phyloP scores from a whole-genome alignment of 345 rosid genomes.

The Salix brachista region DNA sequence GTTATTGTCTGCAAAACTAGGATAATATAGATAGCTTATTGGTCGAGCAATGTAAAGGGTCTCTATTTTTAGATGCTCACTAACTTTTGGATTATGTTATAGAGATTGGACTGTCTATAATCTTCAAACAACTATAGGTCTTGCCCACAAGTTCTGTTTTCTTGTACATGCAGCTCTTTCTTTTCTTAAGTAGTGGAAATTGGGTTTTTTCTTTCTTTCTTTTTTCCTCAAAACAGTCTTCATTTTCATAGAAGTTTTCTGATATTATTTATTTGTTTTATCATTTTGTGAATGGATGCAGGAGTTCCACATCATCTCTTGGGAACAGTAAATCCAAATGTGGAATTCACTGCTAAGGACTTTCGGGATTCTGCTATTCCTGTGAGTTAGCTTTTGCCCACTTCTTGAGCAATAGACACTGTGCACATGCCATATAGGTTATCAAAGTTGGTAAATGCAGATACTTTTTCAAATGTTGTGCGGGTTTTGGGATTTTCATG shows the following conservation, averaged over 20 bases:
- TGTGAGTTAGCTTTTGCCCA: constrained; percentile 42
- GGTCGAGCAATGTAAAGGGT: too few species aligned
- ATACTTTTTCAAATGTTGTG: too few species aligned
- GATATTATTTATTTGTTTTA: neutral
- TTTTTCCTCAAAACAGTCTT: neutral
- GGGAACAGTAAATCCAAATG: constrained; percentile 60
- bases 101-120: neutral
- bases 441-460: too few species aligned
- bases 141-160: too few species aligned
- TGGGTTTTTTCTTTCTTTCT: neutral
- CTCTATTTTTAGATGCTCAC: too few species aligned
- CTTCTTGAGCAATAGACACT: too few species aligned
- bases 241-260: neutral
- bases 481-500: too few species aligned
- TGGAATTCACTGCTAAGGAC: constrained; percentile 72
- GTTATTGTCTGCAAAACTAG: too few species aligned
- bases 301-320: constrained; percentile 88
- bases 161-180: neutral
- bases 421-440: too few species aligned
- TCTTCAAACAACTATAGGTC: neutral
- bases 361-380: constrained; percentile 64
- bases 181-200: neutral
- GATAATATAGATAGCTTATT: too few species aligned
- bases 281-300: constrained; percentile 15
- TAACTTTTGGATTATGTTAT: neutral